Evolutionary conservation across 2,329 filamentous ascomycete species (phyloP).

Genomic region (Leptographium radiaticola): DNA sequence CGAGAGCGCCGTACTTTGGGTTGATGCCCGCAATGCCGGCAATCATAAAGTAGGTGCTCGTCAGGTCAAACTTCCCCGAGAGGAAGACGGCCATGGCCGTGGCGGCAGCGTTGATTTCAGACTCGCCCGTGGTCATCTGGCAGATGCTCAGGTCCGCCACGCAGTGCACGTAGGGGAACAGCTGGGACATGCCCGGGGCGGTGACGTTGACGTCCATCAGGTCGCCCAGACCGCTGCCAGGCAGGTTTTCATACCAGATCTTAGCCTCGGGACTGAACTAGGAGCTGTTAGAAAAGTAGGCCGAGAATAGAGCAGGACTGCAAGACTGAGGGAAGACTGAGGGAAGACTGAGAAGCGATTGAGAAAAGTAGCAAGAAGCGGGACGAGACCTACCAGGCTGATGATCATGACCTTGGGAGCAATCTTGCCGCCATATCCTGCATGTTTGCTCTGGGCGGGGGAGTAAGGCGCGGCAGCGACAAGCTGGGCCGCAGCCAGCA

Average conservation of each 20-base stretch:
- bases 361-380: too few relatives aligned
- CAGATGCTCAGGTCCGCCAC: slow-evolving; percentile 47
- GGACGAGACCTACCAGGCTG: slow-evolving; percentile 35
- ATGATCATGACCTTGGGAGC: slow-evolving; percentile 50
- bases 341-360: neutral
- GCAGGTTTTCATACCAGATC: slow-evolving; percentile 44
- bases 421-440: slow-evolving; percentile 17
- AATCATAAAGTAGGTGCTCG: slow-evolving; percentile 55
- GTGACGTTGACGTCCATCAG: slow-evolving; percentile 44
- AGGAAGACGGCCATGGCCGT: slow-evolving; percentile 52
- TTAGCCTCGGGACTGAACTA: slow-evolving; percentile 50
- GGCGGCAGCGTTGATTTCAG: slow-evolving; percentile 62
- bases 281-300: neutral
- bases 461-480: neutral
- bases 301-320: neutral
- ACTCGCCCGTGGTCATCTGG: slow-evolving; percentile 55
- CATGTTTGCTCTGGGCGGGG: neutral
- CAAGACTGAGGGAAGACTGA: neutral
- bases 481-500: slow-evolving; percentile 6
- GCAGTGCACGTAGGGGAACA: slow-evolving; percentile 54
- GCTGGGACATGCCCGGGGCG: slow-evolving; percentile 48
- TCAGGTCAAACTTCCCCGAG: slow-evolving; percentile 49
- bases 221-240: slow-evolving; percentile 32
- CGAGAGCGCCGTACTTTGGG: slow-evolving; percentile 52
- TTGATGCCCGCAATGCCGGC: slow-evolving; percentile 65